These are phyloP conservation scores for Cutaneotrichosporon cyanovorans DNA, from an alignment of 1,284 basidiomycete species.

Conservation along the genomic window DNA sequence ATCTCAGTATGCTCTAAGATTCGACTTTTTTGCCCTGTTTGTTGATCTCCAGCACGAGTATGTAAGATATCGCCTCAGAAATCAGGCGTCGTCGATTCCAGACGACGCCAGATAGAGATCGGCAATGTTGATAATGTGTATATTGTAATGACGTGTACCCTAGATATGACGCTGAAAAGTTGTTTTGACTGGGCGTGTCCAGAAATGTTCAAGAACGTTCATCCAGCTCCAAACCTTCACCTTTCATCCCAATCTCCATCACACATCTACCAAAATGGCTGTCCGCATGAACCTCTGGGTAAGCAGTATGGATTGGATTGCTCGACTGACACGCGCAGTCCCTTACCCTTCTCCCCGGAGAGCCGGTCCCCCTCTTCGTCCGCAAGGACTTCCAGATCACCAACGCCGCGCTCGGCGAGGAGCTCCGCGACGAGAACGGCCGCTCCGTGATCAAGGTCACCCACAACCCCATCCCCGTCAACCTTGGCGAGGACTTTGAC, in stretches of 20 bases:
- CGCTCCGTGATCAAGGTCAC: constrained; percentile 73
- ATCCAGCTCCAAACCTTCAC: neutral
- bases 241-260: neutral
- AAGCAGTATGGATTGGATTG: constrained; percentile 10
- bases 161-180: constrained; percentile 7
- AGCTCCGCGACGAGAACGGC: constrained; percentile 57
- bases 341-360: constrained; percentile 36
- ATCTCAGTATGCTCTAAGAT: no score
- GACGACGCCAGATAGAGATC: no score
- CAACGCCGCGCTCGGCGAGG: constrained; percentile 72
- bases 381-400: constrained; percentile 70
- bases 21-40: no score
- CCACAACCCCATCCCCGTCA: constrained; percentile 49
- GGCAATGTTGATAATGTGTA: neutral
- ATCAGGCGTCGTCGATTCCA: no score
- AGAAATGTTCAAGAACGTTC: constrained; percentile 4
- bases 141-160: neutral
- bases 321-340: constrained; percentile 9
- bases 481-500: constrained; percentile 49
- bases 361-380: constrained; percentile 57
- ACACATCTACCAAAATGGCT: constrained; percentile 28
- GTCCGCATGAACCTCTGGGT: constrained; percentile 42
- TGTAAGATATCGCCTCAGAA: neutral
- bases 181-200: constrained; percentile 1
- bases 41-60: no score